Evolutionary conservation across 768 basidiomycete genomes (phyloP), one percentile per base, ranked within the genome.

Genomic region (Pisolithus marmoratus): DNA sequence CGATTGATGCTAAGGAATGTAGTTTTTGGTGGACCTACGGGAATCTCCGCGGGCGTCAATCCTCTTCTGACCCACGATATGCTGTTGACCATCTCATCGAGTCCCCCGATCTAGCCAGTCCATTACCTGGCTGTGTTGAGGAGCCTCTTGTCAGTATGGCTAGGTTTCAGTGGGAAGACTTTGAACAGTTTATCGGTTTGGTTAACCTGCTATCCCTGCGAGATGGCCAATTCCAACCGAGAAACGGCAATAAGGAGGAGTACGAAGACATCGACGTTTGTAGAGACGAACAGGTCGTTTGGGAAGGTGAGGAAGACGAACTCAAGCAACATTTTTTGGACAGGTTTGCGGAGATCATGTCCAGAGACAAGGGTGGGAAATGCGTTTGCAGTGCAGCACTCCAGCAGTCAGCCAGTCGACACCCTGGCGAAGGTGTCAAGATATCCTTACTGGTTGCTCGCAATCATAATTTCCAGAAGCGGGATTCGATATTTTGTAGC

Each of bases 281-380:
- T 11, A 9, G 29, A 1, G 29, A 31, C 8, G 5, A 31, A 6
- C 29, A 6, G 2, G 45, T 7, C 54, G 68, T 59, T 6, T 67
- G 43, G 23, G 62, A 48, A 6, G 34, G 47, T 3, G 11, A 36
- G 22, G 47, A 48, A 17, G 46, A 47, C 23, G 46, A 36, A 5
- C 47, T 48, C 47, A 38, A 48, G 47, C 47, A 48, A 19, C 47
- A 36, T 27, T 48, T 48, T 38, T 19, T 48, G 14, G 47, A 48
- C 36, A 2, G 47, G 36, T 24, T 48, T 8, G 47, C 47, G 47
- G 47, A 48, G 46, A 34, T 38, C 17, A 48, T 48, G 46, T 48
- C 46, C 8, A 29, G 17, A 4, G 46, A 48, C 34, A 48, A 48
- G 22, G 47, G 47, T 48, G 47, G 47, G 47, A 36, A 38, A 20